These are phyloP conservation scores for Ascochyta koolunga DNA, from an alignment of 2,329 filamentous ascomycete genomes.

Conservation along the genomic window DNA sequence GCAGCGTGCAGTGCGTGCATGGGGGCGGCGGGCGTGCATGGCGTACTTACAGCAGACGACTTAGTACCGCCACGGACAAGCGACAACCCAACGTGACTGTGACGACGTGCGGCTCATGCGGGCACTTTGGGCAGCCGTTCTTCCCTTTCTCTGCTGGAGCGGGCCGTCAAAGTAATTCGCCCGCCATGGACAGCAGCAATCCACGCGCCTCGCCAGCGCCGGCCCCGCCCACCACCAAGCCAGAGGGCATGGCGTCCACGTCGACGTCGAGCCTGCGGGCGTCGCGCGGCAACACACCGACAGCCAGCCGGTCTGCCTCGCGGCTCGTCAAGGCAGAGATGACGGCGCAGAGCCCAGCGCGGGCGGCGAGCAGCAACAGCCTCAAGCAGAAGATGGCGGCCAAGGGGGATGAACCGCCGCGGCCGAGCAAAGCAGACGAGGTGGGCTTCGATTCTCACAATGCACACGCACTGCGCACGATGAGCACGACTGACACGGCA, in stretches of 20 bases:
- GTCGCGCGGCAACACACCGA: conserved; percentile 35
- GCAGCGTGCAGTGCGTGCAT: conserved; percentile 10
- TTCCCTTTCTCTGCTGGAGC: conserved; percentile 18
- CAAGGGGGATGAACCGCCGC: conserved; percentile 41
- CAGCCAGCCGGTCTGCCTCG: conserved; percentile 34
- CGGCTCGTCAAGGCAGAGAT: conserved; percentile 38
- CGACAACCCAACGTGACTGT: conserved; percentile 20
- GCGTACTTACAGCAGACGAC: neutral
- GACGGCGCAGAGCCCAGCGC: conserved; percentile 25
- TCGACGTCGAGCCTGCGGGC: conserved; percentile 15
- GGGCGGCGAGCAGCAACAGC: conserved; percentile 48
- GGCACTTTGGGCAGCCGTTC: conserved; percentile 22
- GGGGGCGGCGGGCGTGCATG: too few relatives aligned
- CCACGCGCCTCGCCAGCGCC: conserved; percentile 40
- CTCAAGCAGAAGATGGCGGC: conserved; percentile 47
- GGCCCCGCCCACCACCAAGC: conserved; percentile 40
- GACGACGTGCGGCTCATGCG: conserved; percentile 26
- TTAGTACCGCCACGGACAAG: conserved; percentile 17
- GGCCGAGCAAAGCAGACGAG: conserved; percentile 45
- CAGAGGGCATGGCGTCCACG: conserved; percentile 35
- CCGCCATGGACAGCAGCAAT: conserved; percentile 35
- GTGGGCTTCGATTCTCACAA: conserved; percentile 28
- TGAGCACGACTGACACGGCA: conserved; percentile 28
- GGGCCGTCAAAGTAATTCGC: conserved; percentile 19
- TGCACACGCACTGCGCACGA: neutral